Base-by-base conservation (phyloP, 345 rosid genomes). In the Lumnitzera littorea region DNA sequence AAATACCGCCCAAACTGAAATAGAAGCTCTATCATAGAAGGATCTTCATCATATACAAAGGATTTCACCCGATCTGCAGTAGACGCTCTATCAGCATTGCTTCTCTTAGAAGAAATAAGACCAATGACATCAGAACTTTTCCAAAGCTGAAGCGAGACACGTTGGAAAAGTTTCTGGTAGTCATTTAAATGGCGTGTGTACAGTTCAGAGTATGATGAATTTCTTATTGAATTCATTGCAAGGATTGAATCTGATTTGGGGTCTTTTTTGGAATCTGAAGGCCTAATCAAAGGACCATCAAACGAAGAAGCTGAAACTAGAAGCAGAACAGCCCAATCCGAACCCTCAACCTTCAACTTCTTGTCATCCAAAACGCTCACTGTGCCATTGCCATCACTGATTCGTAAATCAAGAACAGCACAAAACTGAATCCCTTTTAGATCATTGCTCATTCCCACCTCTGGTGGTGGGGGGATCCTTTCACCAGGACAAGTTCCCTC, bases 1-100 rank as follows among this genome's bases (percentile, higher is more conserved):
- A 94, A 75, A 78, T 86, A 90, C 23, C 97, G 71, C 62, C 95
- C 95, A 67, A 72, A 94, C 29, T 90, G 99, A 77, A 90, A 88
- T 2, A 94, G 57, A 56, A 90, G 86, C 69, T 78, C 90, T 76
- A 94, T 86, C 70, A 94, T 58, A 2, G 84, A 86, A 63, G 99
- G 99, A 66, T 94, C 99, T 66, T 94, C 84, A 67, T 94, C 78
- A 24, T 58, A 65, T 74, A 73, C 76, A 77, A 94, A 94, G 43
- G 89, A 82, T 64, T 72, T 75, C 62, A 94, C 84, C 79, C 91
- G 77, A 68, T 83, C 85, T 53, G 88, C 90, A 0, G 96, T 80
- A 60, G 91, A 74, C 64, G 67, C 75, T 53, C 65, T 31, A 43
- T 63, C 68, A 1, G 41, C 70, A 59, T 58, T 61, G 23, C 59